Evolutionary conservation across 371 early-diverging fungal genomes (phyloP).

Genomic region (Mortierella polycephala): DNA sequence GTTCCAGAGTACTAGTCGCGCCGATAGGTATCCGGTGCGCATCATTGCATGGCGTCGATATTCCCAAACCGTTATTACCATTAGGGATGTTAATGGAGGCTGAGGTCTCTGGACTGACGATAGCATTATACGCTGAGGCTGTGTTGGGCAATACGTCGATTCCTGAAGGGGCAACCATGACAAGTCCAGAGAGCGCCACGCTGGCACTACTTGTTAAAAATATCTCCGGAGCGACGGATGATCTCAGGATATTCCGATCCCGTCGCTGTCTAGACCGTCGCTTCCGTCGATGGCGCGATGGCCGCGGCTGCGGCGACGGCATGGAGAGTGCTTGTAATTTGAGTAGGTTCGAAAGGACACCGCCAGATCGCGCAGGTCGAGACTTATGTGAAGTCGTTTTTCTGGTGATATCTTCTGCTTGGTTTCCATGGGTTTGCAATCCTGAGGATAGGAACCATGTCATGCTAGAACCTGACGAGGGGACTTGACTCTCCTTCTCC

Average conservation of each 20-base stretch:
- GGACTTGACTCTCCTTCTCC: no score
- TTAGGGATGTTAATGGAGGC: constrained; percentile 7
- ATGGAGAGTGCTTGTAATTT: constrained; percentile 32
- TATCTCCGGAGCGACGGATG: constrained; percentile 18
- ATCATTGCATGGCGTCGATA: background rate
- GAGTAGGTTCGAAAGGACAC: constrained; percentile 43
- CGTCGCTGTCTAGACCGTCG: constrained; percentile 10
- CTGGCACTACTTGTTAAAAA: constrained; percentile 7
- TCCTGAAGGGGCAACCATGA: constrained; percentile 28
- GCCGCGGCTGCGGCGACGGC: constrained; percentile 10
- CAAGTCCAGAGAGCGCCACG: constrained; percentile 32
- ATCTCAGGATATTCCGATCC: background rate
- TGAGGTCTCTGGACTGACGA: background rate
- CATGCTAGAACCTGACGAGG: background rate
- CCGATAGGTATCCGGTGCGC: no score
- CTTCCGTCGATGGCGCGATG: constrained; percentile 9
- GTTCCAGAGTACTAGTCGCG: background rate
- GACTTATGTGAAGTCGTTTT: constrained; percentile 8
- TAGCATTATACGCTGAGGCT: background rate
- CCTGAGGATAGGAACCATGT: background rate
- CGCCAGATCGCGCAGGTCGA: constrained; percentile 18
- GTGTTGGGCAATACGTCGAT: constrained; percentile 8
- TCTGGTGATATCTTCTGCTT: background rate
- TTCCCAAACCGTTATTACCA: background rate
- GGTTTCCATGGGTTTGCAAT: background rate